Percentiles rank a stretch among this genome's conserved stretches.
Conservation (phyloP, 2,329 filamentous ascomycete genomes). For the Pestalotiopsis sp. region DNA sequence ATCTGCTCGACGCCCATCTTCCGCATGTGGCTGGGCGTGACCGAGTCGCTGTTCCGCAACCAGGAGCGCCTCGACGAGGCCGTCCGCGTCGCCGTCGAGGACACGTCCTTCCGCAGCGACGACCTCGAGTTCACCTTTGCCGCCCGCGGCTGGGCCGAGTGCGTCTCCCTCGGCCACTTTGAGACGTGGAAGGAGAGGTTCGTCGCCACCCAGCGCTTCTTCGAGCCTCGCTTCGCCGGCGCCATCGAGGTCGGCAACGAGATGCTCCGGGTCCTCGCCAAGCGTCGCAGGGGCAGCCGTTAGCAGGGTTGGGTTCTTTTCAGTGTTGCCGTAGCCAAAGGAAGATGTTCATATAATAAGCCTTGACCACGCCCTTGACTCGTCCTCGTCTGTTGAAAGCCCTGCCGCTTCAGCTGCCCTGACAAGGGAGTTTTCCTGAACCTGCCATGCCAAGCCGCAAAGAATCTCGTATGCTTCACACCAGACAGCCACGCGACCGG, state of each 20-base stretch:
- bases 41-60: conserved; percentile 92
- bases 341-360: too few species aligned
- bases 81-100: conserved; percentile 82
- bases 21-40: conserved; percentile 94
- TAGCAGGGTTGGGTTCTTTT: not conserved
- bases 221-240: conserved; percentile 85
- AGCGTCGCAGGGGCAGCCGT: conserved; percentile 52
- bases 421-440: too few species aligned
- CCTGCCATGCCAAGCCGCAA: too few species aligned
- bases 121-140: conserved; percentile 98
- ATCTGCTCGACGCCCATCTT: conserved; percentile 98
- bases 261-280: conserved; percentile 94
- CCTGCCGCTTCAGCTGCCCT: too few species aligned
- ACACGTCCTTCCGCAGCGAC: conserved; percentile 90
- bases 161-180: conserved; percentile 88
- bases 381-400: too few species aligned
- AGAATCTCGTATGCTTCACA: too few species aligned
- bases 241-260: conserved; percentile 88
- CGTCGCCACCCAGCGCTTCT: conserved; percentile 86
- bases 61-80: conserved; percentile 79
- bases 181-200: conserved; percentile 92
- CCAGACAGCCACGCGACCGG: too few species aligned
- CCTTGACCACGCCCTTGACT: too few species aligned
- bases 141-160: conserved; percentile 92
- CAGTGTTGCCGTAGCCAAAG: too few species aligned